Conservation (phyloP, 257 asterid species). For the Solanum rostratum region DNA sequence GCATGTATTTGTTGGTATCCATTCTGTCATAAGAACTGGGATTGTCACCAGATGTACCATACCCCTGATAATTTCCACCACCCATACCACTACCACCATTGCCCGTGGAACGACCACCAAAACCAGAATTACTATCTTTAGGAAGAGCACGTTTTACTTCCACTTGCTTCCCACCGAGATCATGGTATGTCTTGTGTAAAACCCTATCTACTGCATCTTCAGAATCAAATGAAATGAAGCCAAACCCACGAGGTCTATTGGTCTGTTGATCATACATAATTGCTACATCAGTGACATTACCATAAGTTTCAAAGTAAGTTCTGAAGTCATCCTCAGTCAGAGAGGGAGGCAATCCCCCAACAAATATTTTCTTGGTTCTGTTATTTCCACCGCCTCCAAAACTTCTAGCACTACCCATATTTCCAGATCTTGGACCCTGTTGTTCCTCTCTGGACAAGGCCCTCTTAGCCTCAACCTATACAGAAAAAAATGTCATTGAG, state of each 20-base stretch:
- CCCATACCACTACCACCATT: conserved; percentile 19
- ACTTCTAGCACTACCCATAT: conserved; percentile 39
- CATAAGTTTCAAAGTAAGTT: conserved; percentile 67
- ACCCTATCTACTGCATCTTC: conserved; percentile 94
- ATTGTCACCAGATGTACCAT: conserved; percentile 46
- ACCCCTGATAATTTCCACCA: conserved; percentile 57
- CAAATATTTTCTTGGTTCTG: conserved; percentile 77
- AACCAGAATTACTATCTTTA: conserved; percentile 70
- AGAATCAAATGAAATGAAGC: conserved; percentile 75
- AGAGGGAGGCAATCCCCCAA: conserved; percentile 80
- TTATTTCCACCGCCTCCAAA: conserved; percentile 52
- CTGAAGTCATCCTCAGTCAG: conserved; percentile 71
- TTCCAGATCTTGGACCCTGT: conserved; percentile 62
- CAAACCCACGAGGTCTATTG: conserved; percentile 90
- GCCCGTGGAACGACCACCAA: conserved; percentile 41
- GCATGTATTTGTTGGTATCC: conserved; percentile 58
- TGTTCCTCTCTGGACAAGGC: conserved; percentile 93
- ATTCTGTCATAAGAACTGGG: conserved; percentile 54
- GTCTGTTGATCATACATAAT: conserved; percentile 95
- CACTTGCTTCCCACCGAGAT: conserved; percentile 72
- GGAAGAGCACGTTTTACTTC: conserved; percentile 95
- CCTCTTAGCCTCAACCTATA: conserved; percentile 80
- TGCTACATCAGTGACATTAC: conserved; percentile 67
- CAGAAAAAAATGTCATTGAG: background rate
- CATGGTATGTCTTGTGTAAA: conserved; percentile 76